Evolutionary conservation across 768 basidiomycete genomes (phyloP).

Genomic region (Tubosaeta sp.): DNA sequence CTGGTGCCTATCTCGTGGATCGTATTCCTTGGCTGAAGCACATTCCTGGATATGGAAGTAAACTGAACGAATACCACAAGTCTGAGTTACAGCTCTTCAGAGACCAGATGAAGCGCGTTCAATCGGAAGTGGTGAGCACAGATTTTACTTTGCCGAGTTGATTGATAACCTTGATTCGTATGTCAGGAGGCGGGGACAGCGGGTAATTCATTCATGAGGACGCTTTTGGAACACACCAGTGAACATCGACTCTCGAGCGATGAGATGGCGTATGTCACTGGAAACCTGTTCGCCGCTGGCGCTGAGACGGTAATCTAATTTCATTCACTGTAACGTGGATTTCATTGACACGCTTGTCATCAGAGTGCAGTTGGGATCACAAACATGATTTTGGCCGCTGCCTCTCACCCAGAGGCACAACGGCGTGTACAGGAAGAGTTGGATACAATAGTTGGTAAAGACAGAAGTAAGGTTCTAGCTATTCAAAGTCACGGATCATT

Average conservation of each 20-base stretch:
- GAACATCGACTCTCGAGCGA: slow-evolving; percentile 46
- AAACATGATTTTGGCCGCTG: slow-evolving; percentile 49
- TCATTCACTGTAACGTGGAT: too few species aligned
- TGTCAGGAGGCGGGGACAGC: slow-evolving; percentile 7
- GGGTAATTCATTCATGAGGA: slow-evolving; percentile 42
- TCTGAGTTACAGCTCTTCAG: slow-evolving; percentile 49
- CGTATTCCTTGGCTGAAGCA: slow-evolving; percentile 33
- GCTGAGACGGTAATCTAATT: slow-evolving; percentile 42
- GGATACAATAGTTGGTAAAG: slow-evolving; percentile 45
- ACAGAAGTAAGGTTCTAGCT: slow-evolving; percentile 11
- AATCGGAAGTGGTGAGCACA: slow-evolving; percentile 36
- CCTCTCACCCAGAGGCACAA: slow-evolving; percentile 49
- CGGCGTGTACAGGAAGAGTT: slow-evolving; percentile 48
- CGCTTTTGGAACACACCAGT: slow-evolving; percentile 44
- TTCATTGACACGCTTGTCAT: neutral
- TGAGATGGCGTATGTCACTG: slow-evolving; percentile 56
- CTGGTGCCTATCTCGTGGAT: slow-evolving; percentile 35
- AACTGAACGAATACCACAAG: slow-evolving; percentile 46
- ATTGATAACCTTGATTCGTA: too few species aligned
- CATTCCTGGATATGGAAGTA: slow-evolving; percentile 54
- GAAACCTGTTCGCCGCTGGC: slow-evolving; percentile 56
- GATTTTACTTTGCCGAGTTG: neutral
- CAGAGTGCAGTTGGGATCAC: slow-evolving; percentile 49
- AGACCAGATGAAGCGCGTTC: slow-evolving; percentile 43
- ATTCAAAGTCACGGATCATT: neutral